Evolutionary conservation across 495 filamentous ascomycete genomes (phyloP), one percentile per base, ranked within the genome.

Genomic region (Talaromyces nanjingensis): DNA sequence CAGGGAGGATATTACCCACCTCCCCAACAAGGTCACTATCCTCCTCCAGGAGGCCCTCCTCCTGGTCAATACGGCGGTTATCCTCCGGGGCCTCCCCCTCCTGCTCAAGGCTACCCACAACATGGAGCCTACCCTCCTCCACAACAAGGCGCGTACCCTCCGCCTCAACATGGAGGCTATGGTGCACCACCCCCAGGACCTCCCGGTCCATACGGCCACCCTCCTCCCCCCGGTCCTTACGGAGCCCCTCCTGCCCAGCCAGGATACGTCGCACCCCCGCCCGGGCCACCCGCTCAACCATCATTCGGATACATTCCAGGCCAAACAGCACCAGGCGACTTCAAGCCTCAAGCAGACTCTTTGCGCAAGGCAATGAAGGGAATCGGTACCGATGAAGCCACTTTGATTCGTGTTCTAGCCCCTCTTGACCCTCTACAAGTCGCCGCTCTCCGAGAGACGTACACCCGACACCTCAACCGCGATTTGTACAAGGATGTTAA

Each of bases 291-390:
- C 1, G 81, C 84, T 0, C 68, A 76, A 6, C 84, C 87, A 4
- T 86, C 86, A 0, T 70, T 76, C 0, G 89, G 89, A 39, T 91
- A 91, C 62, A 79, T 79, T 0, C 80, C 85, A 5, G 79, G 82
- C 3, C 84, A 86, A 67, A 73, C 80, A 20, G 90, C 89, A 25
- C 81, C 79, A 5, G 88, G 84, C 70, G 86, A 92, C 63, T 86
- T 82, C 57, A 79, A 74, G 2, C 69, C 74, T 2, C 85, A 96
- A 63, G 90, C 91, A 0, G 83, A 91, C 57, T 80, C 74, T 8
- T 79, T 96, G 24, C 81, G 91, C 60, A 83, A 83, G 67, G 91
- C 93, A 2, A 96, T 96, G 89, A 96, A 96, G 77, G 91, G 93
- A 7, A 88, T 94, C 63, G 93, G 92, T 52, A 97, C 93, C 0